Conservation (phyloP, 208 protist species). For the Tetramitus jugosus region DNA sequence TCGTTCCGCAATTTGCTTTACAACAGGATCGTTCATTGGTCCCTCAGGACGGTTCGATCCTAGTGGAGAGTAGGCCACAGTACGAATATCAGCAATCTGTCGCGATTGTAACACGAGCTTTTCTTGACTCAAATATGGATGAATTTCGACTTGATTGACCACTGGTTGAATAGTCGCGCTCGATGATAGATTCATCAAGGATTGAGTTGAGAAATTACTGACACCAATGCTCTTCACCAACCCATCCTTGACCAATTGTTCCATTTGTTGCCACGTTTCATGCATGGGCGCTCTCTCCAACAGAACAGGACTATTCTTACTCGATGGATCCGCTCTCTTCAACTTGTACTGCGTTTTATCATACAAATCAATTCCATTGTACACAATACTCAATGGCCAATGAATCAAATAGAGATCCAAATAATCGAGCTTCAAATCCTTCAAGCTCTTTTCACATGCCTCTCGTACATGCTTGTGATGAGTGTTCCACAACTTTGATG, state of each 20-base stretch:
- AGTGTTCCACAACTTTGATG: conserved; percentile 62
- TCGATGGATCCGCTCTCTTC: conserved; percentile 39
- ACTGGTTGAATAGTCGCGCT: conserved; percentile 29
- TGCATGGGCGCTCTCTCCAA: too few relatives aligned
- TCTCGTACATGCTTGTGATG: conserved; percentile 33
- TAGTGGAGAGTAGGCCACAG: conserved; percentile 66
- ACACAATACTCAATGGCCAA: too few relatives aligned
- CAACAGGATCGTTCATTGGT: conserved; percentile 27
- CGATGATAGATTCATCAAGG: conserved; percentile 35
- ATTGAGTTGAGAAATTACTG: conserved; percentile 62
- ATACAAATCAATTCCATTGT: conserved; percentile 61
- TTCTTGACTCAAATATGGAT: conserved; percentile 44
- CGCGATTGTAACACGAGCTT: conserved; percentile 56
- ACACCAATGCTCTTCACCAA: conserved; percentile 65
- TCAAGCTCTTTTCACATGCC: conserved; percentile 53
- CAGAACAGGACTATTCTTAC: background rate
- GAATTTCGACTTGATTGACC: conserved; percentile 15
- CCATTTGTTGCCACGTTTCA: conserved; percentile 64
- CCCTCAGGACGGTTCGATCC: too few relatives aligned
- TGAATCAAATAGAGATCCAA: conserved; percentile 91
- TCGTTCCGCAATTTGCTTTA: background rate
- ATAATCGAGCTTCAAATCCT: conserved; percentile 66
- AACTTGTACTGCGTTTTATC: conserved; percentile 28
- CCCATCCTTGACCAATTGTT: conserved; percentile 61
- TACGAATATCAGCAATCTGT: conserved; percentile 48